Conservation (phyloP, 805 yeast species). For the Saturnispora silvae region DNA sequence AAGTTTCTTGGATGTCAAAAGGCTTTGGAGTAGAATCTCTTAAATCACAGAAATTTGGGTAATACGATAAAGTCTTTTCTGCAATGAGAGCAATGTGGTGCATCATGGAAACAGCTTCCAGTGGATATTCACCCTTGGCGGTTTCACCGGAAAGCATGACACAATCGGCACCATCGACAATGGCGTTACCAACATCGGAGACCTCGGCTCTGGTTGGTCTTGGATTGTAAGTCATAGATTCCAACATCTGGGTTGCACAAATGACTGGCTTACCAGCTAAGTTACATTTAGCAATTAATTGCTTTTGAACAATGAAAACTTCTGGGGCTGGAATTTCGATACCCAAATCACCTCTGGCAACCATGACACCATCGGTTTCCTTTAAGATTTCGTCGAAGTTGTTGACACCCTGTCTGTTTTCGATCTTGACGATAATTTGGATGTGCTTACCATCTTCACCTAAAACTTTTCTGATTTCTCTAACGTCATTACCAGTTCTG, state of each 20-base stretch:
- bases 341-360: slow-evolving; percentile 99
- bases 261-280: slow-evolving; percentile 98
- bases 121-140: slow-evolving; percentile 98
- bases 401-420: slow-evolving; percentile 99
- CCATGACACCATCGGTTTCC: slow-evolving; percentile 99
- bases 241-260: slow-evolving; percentile 99
- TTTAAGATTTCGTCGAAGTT: slow-evolving; percentile 92
- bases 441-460: slow-evolving; percentile 96
- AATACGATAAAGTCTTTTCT: slow-evolving; percentile 92
- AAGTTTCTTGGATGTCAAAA: slow-evolving; percentile 88
- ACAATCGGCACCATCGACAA: slow-evolving; percentile 99
- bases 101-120: slow-evolving; percentile 97
- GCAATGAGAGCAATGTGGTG: slow-evolving; percentile 94
- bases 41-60: slow-evolving; percentile 71
- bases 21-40: slow-evolving; percentile 81
- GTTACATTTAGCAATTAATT: slow-evolving; percentile 97
- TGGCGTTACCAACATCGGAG: slow-evolving; percentile 97
- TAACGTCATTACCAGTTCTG: slow-evolving; percentile 86
- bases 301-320: slow-evolving; percentile 97
- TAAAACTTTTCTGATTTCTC: slow-evolving; percentile 81
- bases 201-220: slow-evolving; percentile 99
- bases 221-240: slow-evolving; percentile 99
- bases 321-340: slow-evolving; percentile 99
- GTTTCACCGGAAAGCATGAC: slow-evolving; percentile 99
- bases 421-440: slow-evolving; percentile 95